phyloP scores from a whole-genome alignment of 169 alveolate genomes.

The Fabrea salina region DNA sequence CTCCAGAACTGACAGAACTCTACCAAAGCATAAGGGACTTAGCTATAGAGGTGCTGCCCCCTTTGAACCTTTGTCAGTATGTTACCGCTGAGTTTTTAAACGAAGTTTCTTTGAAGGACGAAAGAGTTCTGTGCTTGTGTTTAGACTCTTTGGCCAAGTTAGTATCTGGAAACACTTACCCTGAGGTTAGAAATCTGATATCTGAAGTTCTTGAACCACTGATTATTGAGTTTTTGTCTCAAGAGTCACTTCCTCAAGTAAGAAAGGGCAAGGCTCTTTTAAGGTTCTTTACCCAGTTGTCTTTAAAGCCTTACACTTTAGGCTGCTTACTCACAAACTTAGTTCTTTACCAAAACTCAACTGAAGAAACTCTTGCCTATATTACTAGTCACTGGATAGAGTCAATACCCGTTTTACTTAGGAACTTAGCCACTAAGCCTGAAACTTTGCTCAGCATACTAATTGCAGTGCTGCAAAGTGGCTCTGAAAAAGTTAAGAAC shows the following conservation, averaged over 20 bases:
- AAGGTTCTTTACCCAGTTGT: neutral
- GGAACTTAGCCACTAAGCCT: neutral
- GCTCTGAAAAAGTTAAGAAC: neutral
- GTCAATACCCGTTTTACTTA: neutral
- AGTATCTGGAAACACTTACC: too few relatives aligned
- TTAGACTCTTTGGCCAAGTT: too few relatives aligned
- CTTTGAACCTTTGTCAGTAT: too few relatives aligned
- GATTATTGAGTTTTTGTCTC: neutral
- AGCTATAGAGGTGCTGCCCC: neutral
- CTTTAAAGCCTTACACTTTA: neutral
- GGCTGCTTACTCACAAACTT: neutral
- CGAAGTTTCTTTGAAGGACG: too few relatives aligned
- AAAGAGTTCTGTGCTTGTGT: too few relatives aligned
- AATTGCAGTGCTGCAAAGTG: conserved; percentile 8
- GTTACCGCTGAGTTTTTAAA: too few relatives aligned
- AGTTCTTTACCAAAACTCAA: neutral
- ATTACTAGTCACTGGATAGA: neutral
- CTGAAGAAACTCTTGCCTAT: conserved; percentile 4
- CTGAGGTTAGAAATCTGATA: too few relatives aligned
- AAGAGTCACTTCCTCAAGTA: neutral
- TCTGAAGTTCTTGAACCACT: too few relatives aligned
- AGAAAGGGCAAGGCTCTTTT: conserved; percentile 1
- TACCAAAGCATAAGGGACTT: neutral
- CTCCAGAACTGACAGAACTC: neutral
- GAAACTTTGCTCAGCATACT: neutral